Evolutionary conservation across 148 eudicot species (phyloP).

Genomic region (Rhododendron simsii): DNA sequence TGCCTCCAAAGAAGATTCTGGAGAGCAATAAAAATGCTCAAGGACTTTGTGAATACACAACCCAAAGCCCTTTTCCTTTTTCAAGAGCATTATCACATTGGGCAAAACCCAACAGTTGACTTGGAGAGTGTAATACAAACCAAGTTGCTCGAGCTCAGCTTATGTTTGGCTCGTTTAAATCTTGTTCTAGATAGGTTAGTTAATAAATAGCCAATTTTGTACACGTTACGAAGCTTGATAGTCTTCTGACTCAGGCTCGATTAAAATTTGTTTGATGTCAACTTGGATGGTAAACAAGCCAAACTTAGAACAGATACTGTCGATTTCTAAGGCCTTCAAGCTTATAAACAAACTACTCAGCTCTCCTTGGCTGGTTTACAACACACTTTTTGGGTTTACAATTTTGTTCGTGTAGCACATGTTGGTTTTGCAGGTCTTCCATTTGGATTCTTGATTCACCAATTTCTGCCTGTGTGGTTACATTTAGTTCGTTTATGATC

Average conservation of each 20-base stretch:
- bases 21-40: no score
- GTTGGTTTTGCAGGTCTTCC: background rate
- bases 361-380: background rate
- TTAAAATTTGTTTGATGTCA: background rate
- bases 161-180: background rate
- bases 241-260: background rate
- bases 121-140: background rate
- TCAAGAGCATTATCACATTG: background rate
- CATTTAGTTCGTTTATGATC: background rate
- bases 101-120: background rate
- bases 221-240: background rate
- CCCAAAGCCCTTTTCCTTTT: no score
- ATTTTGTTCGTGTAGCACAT: background rate
- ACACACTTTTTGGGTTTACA: background rate
- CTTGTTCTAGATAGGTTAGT: background rate
- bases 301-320: background rate
- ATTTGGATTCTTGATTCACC: background rate
- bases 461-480: background rate
- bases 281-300: background rate
- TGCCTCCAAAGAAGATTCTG: no score
- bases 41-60: background rate
- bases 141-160: background rate
- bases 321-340: background rate
- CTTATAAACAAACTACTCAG: background rate
- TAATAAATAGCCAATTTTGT: background rate